These are phyloP conservation scores for Bipolaris victoriae DNA, from an alignment of 2,329 filamentous ascomycete genomes.

Conservation along the genomic window DNA sequence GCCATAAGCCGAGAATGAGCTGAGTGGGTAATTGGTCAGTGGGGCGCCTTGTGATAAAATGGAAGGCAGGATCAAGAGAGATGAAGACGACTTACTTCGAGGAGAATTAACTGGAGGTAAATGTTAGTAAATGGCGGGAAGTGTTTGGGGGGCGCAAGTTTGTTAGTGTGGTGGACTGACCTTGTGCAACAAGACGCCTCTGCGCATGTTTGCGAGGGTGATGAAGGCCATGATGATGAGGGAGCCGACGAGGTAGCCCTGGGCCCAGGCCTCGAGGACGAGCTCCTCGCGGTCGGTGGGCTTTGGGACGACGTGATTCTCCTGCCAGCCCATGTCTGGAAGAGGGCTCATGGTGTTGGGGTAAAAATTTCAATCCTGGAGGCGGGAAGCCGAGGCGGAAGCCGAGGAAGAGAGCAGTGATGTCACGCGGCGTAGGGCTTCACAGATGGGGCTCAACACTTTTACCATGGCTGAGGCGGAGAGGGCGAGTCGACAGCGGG, in stretches of 20 bases:
- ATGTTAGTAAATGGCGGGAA: slow-evolving; percentile 19
- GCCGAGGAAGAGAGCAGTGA: slow-evolving; percentile 30
- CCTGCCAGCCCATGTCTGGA: slow-evolving; percentile 17
- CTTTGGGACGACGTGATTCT: slow-evolving; percentile 33
- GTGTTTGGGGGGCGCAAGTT: too few relatives aligned
- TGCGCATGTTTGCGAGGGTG: slow-evolving; percentile 57
- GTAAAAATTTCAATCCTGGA: slow-evolving; percentile 22
- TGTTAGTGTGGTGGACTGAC: slow-evolving; percentile 19
- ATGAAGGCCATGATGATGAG: slow-evolving; percentile 57
- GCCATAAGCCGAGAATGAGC: slow-evolving; percentile 63
- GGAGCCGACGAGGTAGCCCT: slow-evolving; percentile 50
- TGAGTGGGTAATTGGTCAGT: slow-evolving; percentile 30
- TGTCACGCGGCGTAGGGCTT: slow-evolving; percentile 28
- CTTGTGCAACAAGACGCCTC: slow-evolving; percentile 56
- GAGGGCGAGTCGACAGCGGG: slow-evolving; percentile 8
- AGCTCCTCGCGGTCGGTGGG: slow-evolving; percentile 42
- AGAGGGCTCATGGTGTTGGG: slow-evolving; percentile 29
- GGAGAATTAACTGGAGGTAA: slow-evolving; percentile 51
- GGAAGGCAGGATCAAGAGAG: background rate
- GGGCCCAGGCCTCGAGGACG: slow-evolving; percentile 50
- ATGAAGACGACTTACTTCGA: slow-evolving; percentile 36
- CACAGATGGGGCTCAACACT: slow-evolving; percentile 18
- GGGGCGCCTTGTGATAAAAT: background rate
- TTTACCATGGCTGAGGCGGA: slow-evolving; percentile 28
- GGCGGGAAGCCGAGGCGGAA: slow-evolving; percentile 15